These are phyloP conservation scores for Catharanthus roseus DNA, from an alignment of 257 asterid genomes.

Conservation along the genomic window DNA sequence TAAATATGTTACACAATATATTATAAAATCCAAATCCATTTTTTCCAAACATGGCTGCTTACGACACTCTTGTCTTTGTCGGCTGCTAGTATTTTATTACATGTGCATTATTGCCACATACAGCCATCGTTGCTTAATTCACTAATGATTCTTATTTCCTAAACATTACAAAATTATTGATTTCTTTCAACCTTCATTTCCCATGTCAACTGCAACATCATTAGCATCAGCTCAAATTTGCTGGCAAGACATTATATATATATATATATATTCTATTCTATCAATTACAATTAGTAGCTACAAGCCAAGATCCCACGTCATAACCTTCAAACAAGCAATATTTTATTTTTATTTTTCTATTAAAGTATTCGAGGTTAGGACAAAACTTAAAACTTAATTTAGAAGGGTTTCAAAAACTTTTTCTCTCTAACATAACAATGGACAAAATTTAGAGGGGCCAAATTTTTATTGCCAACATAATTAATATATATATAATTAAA, in stretches of 20 bases:
- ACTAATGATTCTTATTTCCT: too few relatives aligned
- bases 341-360: not conserved
- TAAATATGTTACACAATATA: too few relatives aligned
- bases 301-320: not conserved
- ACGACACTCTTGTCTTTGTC: not conserved
- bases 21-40: too few relatives aligned
- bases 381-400: too few relatives aligned
- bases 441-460: too few relatives aligned
- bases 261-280: not conserved
- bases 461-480: too few relatives aligned
- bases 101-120: not conserved
- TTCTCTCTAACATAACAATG: too few relatives aligned
- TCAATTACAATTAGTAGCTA: not conserved
- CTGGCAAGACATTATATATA: too few relatives aligned
- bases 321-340: not conserved
- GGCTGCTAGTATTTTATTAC: not conserved
- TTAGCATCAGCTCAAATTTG: not conserved
- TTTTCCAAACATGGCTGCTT: conserved; percentile 1
- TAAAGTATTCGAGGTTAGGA: too few relatives aligned
- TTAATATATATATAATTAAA: too few relatives aligned
- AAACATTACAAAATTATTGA: not conserved
- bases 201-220: not conserved
- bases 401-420: too few relatives aligned
- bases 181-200: not conserved
- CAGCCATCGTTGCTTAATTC: not conserved